Conservation (phyloP, 2,329 filamentous ascomycete species). For the Aaosphaeria pasadenensis region DNA sequence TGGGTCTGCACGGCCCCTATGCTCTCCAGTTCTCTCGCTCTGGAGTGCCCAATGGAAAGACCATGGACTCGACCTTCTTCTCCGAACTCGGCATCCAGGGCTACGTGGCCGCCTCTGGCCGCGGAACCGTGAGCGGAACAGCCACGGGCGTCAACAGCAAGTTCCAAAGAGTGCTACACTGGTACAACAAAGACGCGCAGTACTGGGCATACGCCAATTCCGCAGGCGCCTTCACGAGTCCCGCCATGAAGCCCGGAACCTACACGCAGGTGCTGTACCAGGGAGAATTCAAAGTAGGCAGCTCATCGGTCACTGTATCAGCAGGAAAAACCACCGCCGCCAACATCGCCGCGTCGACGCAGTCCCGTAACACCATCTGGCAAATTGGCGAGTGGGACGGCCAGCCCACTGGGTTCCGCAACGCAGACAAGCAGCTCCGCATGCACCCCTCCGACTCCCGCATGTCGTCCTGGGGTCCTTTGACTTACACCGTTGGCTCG, state of each 20-base stretch:
- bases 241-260: conserved; percentile 64
- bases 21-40: conserved; percentile 59
- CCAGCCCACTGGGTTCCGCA: conserved; percentile 57
- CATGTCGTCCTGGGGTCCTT: conserved; percentile 60
- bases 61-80: conserved; percentile 58
- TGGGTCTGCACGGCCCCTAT: conserved; percentile 66
- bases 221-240: conserved; percentile 59
- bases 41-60: conserved; percentile 48
- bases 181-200: conserved; percentile 61
- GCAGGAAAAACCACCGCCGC: conserved; percentile 49
- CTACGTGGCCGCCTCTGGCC: conserved; percentile 54
- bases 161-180: conserved; percentile 61
- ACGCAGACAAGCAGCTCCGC: conserved; percentile 63
- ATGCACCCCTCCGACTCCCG: conserved; percentile 67
- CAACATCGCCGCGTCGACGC: conserved; percentile 50
- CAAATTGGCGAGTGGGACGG: conserved; percentile 66
- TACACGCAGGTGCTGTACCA: conserved; percentile 68
- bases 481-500: conserved; percentile 61
- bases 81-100: conserved; percentile 56
- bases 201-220: conserved; percentile 62
- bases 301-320: conserved; percentile 43
- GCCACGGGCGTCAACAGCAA: conserved; percentile 54
- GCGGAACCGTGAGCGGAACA: conserved; percentile 60
- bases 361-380: conserved; percentile 55
- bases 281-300: conserved; percentile 55